Evolutionary conservation across 257 asterid genomes (phyloP).

Genomic region (Handroanthus guayacan): DNA sequence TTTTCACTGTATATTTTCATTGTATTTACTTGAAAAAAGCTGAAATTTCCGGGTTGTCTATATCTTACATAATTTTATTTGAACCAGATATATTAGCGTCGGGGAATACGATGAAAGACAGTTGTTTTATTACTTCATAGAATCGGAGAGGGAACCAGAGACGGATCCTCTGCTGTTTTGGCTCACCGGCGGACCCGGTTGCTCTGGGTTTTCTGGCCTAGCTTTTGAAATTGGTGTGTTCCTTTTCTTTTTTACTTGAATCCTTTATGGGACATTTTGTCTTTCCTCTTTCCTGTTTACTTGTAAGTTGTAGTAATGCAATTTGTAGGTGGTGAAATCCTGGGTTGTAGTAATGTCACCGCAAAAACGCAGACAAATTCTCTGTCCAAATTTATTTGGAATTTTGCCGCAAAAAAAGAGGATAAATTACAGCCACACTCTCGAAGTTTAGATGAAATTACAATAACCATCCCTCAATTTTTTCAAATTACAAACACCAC

Average conservation of each 20-base stretch:
- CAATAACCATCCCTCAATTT: no score
- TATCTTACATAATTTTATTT: background rate
- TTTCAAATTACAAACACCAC: no score
- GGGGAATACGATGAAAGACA: constrained; percentile 54
- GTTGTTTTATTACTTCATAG: constrained; percentile 60
- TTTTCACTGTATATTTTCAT: background rate
- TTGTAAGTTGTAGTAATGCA: no score
- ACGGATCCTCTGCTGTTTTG: constrained; percentile 66
- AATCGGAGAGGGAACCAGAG: constrained; percentile 51
- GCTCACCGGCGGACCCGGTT: constrained; percentile 81
- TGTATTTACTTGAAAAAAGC: background rate
- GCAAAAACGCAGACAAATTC: no score
- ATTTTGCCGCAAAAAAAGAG: no score
- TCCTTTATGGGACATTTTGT: no score
- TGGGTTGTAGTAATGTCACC: no score
- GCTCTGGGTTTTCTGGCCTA: constrained; percentile 62
- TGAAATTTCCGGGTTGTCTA: background rate
- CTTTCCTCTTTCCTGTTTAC: no score
- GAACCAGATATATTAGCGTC: constrained; percentile 53
- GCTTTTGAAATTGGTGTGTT: constrained; percentile 50
- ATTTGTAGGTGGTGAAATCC: no score
- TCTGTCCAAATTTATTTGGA: no score
- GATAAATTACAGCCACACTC: no score
- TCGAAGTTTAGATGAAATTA: no score
- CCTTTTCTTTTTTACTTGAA: background rate